phyloP scores from a whole-genome alignment of 2,329 filamentous ascomycete species.

The Didymella lethalis region DNA sequence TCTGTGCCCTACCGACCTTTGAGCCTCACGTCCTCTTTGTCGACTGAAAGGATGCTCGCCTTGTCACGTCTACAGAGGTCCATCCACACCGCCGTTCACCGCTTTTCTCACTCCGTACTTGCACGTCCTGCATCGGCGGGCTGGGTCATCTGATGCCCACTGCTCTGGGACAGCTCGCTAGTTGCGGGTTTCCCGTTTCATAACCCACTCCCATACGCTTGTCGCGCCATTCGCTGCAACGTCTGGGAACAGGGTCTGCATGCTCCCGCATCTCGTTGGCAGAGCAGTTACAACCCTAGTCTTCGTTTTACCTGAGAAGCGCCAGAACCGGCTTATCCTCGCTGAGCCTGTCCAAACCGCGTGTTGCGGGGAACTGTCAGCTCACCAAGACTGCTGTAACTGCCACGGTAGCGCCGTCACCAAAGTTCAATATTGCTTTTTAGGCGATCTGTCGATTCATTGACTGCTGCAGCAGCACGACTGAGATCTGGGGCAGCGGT shows the following conservation, averaged over 20 bases:
- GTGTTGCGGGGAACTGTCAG: conserved; percentile 37
- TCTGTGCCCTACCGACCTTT: conserved; percentile 1
- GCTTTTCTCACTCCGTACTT: conserved; percentile 15
- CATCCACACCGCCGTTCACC: conserved; percentile 18
- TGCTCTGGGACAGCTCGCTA: conserved; percentile 24
- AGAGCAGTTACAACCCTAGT: conserved; percentile 25
- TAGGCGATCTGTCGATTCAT: conserved; percentile 16
- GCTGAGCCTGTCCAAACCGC: conserved; percentile 15
- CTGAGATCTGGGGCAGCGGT: conserved; percentile 6
- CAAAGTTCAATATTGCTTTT: conserved; percentile 29
- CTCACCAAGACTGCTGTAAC: conserved; percentile 16
- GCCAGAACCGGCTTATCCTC: conserved; percentile 41
- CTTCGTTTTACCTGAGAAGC: conserved; percentile 35
- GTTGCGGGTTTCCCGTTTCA: conserved; percentile 31
- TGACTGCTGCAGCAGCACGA: conserved; percentile 12
- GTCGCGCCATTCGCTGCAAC: conserved; percentile 33
- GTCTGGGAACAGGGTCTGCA: conserved; percentile 25
- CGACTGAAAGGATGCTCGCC: conserved; percentile 5
- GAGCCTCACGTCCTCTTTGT: conserved; percentile 11
- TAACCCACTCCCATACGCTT: conserved; percentile 24
- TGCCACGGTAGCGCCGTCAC: conserved; percentile 18
- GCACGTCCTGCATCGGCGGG: conserved; percentile 25
- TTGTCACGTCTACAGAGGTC: conserved; percentile 4
- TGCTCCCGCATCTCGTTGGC: conserved; percentile 33
- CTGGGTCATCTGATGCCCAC: conserved; percentile 44